These are phyloP conservation scores for Schrenkiella parvula DNA, from an alignment of 345 rosid genomes.

Conservation along the genomic window DNA sequence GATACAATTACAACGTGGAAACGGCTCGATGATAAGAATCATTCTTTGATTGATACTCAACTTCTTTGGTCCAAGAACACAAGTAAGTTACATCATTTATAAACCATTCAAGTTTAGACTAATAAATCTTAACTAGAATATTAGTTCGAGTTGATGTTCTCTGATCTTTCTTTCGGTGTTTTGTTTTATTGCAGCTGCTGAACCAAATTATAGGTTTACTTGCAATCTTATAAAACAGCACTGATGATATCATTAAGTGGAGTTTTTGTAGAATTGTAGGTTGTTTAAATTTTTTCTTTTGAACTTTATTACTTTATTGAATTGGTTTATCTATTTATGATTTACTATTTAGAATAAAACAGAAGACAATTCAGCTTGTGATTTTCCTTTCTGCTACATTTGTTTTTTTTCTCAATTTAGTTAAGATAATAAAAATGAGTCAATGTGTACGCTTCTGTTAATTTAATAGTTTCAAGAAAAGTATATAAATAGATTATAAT, in stretches of 20 bases:
- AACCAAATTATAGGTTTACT: not conserved
- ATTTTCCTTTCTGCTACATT: not conserved
- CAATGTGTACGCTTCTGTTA: not conserved
- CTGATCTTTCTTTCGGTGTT: not conserved
- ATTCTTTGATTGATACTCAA: slow-evolving; percentile 56
- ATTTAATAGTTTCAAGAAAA: not conserved
- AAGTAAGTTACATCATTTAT: slow-evolving; percentile 29
- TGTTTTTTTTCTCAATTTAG: not conserved
- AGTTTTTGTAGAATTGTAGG: not conserved
- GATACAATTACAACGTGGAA: slow-evolving; percentile 90
- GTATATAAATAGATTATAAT: not conserved
- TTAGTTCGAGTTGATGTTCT: not conserved
- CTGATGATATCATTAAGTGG: not conserved
- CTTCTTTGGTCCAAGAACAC: slow-evolving; percentile 72
- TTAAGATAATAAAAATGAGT: not conserved
- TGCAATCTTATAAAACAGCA: slow-evolving; percentile 10
- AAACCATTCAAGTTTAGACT: not conserved
- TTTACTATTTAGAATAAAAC: not conserved
- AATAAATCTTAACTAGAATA: not conserved
- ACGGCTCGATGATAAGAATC: slow-evolving; percentile 70
- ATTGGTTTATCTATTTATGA: no score
- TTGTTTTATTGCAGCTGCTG: slow-evolving; percentile 13
- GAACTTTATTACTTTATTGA: no score
- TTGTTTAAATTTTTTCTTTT: no score
- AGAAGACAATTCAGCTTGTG: not conserved